Evolutionary conservation across 1,284 basidiomycete genomes (phyloP).

Genomic region (Cryptococcus jaspeensis): DNA sequence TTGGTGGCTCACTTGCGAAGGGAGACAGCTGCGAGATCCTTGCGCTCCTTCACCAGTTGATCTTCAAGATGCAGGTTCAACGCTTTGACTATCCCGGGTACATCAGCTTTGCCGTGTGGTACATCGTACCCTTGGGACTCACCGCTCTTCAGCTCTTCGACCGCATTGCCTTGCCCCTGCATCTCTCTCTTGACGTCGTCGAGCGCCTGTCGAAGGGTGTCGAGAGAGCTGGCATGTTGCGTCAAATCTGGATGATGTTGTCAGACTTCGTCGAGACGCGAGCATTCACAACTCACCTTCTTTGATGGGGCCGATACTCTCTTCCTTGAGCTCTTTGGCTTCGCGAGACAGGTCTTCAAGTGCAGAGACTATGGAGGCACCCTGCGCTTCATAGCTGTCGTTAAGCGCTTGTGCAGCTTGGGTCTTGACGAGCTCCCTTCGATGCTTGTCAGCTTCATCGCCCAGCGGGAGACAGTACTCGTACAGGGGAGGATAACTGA

Average conservation of each 20-base stretch:
- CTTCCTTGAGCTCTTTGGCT: background rate
- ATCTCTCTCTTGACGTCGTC: constrained; percentile 1
- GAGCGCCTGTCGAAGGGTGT: background rate
- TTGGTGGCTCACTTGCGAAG: background rate
- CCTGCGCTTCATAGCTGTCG: background rate
- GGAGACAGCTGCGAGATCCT: background rate
- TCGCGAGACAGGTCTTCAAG: background rate
- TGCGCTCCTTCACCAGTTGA: background rate
- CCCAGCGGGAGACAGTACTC: no score
- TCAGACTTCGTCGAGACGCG: background rate
- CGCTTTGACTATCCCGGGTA: background rate
- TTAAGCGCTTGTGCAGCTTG: constrained; percentile 1
- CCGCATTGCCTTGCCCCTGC: background rate
- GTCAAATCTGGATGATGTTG: background rate
- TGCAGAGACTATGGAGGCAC: background rate
- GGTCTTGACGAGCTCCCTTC: background rate
- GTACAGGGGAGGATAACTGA: background rate
- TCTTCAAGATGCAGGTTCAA: background rate
- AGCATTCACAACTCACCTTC: background rate
- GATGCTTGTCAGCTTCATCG: background rate
- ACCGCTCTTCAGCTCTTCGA: constrained; percentile 1
- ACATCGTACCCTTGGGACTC: background rate
- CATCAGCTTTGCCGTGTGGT: background rate
- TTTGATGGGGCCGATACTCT: background rate
- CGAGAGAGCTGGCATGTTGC: background rate